Base-by-base conservation (phyloP, 306 rosid species). In the Carpinus viminea region DNA sequence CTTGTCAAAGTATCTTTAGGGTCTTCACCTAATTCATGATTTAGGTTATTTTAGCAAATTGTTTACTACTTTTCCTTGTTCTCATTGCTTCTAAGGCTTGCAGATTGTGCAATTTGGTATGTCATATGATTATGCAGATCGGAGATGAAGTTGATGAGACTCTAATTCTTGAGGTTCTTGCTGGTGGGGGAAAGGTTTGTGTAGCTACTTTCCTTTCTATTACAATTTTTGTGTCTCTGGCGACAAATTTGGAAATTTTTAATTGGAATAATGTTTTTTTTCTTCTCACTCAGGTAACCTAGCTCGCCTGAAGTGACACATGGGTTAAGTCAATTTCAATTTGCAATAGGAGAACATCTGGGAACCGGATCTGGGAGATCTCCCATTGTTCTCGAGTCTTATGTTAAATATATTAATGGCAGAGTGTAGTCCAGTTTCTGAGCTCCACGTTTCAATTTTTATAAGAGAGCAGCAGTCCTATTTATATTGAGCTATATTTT, bases 131-230 rank as follows among this genome's bases (percentile, higher is more conserved):
- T 85, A 72, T 84, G 80, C 88, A 92, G 98, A 78, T 51, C 36
- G 91, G 89, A 82, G 88, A 86, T 72, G 68, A 82, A 64, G 60
- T 41, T 80, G 86, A 81, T 71, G 99, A 95, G 86, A 77, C 82
- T 82, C 88, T 89, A 73, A 87, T 93, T 83, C 93, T 95, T 68
- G 98, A 89, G 76, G 80, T 89, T 83, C 91, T 89, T 89, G 99
- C 94, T 12, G 90, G 86, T 61, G 99, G 51, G n/a, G 99, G 97
- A 62, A 93, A 93, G 98, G 99, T 95, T 75, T 77, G 89, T 86
- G 36, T 56, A 11, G 36, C 78, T 55, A 57, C 34, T 68, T 57
- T 61, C n/a, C 20, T 48, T 73, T 31, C 34, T 31, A 31, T 31
- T 31, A 31, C 43, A 18, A 5, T 53, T 68, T 68, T 68, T n/a